These are phyloP conservation scores for Fusarium guadeloupense DNA, from an alignment of 2,329 filamentous ascomycete genomes.

Conservation along the genomic window DNA sequence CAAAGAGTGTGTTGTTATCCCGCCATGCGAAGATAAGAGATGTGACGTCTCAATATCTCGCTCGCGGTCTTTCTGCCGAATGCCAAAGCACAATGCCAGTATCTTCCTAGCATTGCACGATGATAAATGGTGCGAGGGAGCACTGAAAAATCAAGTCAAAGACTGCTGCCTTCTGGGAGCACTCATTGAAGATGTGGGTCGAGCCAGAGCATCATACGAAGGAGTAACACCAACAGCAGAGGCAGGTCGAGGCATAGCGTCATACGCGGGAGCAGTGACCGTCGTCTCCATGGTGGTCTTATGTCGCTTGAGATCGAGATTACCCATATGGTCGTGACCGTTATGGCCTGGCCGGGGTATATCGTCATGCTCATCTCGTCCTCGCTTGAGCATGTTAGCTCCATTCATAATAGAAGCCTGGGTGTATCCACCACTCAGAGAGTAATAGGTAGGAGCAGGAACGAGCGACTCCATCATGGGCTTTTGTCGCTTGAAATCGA, in stretches of 20 bases:
- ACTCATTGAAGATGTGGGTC: slow-evolving; percentile 33
- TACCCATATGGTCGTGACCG: slow-evolving; percentile 47
- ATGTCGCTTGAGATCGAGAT: slow-evolving; percentile 77
- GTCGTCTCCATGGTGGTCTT: slow-evolving; percentile 76
- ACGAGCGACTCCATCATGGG: slow-evolving; percentile 66
- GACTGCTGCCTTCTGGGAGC: slow-evolving; percentile 53
- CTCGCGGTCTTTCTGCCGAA: slow-evolving; percentile 1
- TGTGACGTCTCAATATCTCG: slow-evolving; percentile 15
- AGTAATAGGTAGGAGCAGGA: slow-evolving; percentile 51
- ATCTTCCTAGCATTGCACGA: background rate
- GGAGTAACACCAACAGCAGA: slow-evolving; percentile 51
- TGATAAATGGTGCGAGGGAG: background rate
- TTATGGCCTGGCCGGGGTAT: slow-evolving; percentile 69
- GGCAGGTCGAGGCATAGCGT: slow-evolving; percentile 59
- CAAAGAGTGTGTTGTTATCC: slow-evolving; percentile 32
- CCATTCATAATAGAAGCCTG: slow-evolving; percentile 67
- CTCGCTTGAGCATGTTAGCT: slow-evolving; percentile 57
- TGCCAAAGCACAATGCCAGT: slow-evolving; percentile 9
- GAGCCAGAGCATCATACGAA: slow-evolving; percentile 17
- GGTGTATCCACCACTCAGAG: too few species aligned
- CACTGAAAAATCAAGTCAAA: slow-evolving; percentile 1
- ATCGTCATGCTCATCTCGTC: slow-evolving; percentile 68
- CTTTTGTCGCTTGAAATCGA: slow-evolving; percentile 81
- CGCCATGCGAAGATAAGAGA: slow-evolving; percentile 4
- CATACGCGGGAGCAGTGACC: slow-evolving; percentile 61